These are phyloP conservation scores for Thalia dealbata DNA, from an alignment of 176 grass and related monocot genomes.

Conservation along the genomic window DNA sequence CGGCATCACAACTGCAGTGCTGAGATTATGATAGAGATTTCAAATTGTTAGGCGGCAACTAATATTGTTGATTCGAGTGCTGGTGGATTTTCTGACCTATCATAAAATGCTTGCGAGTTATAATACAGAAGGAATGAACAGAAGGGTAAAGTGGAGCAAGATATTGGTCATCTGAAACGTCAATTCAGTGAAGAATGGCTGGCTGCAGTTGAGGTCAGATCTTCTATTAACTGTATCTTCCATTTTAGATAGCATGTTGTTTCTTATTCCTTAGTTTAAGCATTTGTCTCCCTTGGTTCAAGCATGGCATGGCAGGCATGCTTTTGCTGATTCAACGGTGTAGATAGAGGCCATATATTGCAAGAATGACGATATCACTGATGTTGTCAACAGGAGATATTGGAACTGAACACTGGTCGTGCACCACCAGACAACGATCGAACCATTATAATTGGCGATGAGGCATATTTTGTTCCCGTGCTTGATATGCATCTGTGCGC, in stretches of 20 bases:
- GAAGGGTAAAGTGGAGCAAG: slow-evolving; percentile 11
- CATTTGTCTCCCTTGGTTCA: too few species aligned
- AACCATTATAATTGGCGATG: too few species aligned
- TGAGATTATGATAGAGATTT: slow-evolving; percentile 42
- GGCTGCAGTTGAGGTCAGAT: slow-evolving; percentile 63
- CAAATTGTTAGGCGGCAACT: not conserved
- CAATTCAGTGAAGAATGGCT: slow-evolving; percentile 88
- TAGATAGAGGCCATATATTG: not conserved
- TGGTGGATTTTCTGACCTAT: slow-evolving; percentile 8
- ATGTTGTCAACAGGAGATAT: slow-evolving; percentile 50
- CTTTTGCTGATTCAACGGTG: not conserved
- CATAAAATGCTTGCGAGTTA: slow-evolving; percentile 58
- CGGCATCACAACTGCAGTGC: slow-evolving; percentile 52
- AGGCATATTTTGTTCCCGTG: too few species aligned
- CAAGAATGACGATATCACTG: not conserved
- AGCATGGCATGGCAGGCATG: not conserved
- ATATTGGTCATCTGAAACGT: slow-evolving; percentile 31
- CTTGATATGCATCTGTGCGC: too few species aligned
- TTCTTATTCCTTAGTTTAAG: too few species aligned
- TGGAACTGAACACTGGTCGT: slow-evolving; percentile 58
- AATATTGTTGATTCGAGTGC: too few species aligned
- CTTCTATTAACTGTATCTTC: not conserved
- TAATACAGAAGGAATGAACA: too few species aligned
- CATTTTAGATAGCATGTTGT: not conserved
- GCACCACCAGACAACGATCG: slow-evolving; percentile 39